Evolutionary conservation across 2,329 filamentous ascomycete genomes (phyloP), one percentile per base, ranked within the genome.

Genomic region (Penicillium brevicompactum): DNA sequence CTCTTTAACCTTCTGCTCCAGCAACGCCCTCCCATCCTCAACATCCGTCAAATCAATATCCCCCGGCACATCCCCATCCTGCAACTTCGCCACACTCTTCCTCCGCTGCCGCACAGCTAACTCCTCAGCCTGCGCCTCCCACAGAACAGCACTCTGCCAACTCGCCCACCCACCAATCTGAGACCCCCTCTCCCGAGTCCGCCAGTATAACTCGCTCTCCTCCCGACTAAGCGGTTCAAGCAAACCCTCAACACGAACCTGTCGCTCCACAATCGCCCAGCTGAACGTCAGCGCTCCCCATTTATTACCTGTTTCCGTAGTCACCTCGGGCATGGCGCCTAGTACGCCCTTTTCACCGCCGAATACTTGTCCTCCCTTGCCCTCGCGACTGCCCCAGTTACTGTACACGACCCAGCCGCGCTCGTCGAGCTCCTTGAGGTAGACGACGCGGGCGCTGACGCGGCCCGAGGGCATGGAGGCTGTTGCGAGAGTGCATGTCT

Each of bases 101-200:
- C 67, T 55, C 6, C 66, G 62, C 45, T 63, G 61, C 22, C 51
- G 59, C 40, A 53, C 61, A 30, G 63, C 53, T 41, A 71, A 51
- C n/a, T 57, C 52, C n/a, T 52, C 55, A 1, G 69, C 68, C 49
- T 70, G 69, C 14, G 63, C 68, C 22, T 66, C 70, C 74, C 76
- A 74, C 53, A 97, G 75, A 41, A 93, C 90, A 65, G 84, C 81
- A 69, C 90, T 95, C 84, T 99, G 94, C 74, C 85, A 82, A 72
- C 91, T 96, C 10, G 94, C 91, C 94, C 94, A 97, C 1, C 92
- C 94, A 0, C 94, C 94, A 56, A 99, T 83, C 62, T 92, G 80
- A 67, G 87, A 91, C 1, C 91, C 93, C 3, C 94, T 80, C 46
- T 91, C 91, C 42, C 86, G 73, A 37, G 84, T 87, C 57, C 82